phyloP scores from a whole-genome alignment of 2,329 filamentous ascomycete genomes.

The Fusarium sp. region DNA sequence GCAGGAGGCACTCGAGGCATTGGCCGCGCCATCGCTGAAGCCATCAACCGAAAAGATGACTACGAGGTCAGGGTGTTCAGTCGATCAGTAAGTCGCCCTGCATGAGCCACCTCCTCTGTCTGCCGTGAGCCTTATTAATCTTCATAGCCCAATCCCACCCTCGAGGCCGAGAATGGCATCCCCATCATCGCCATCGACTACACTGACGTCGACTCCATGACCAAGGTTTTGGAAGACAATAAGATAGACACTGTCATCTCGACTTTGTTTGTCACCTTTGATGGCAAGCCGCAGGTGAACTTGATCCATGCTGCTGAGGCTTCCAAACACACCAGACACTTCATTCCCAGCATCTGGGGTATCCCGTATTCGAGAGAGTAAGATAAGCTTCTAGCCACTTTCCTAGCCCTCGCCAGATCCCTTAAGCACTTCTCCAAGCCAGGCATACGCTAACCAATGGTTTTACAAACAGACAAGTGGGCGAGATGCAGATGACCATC shows the following conservation, averaged over 20 bases:
- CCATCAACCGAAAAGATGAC: neutral
- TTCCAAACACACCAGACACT: neutral
- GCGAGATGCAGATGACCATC: neutral
- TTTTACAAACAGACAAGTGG: neutral
- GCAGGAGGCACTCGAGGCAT: neutral
- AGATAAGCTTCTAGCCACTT: neutral
- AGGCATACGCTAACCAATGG: neutral
- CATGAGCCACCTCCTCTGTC: neutral
- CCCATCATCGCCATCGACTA: neutral
- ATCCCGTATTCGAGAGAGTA: neutral
- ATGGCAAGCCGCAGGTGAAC: neutral
- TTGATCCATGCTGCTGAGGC: neutral
- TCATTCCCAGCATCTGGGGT: neutral
- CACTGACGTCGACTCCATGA: neutral
- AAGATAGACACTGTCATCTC: neutral
- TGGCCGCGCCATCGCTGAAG: neutral
- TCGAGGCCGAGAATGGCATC: neutral
- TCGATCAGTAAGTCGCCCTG: neutral
- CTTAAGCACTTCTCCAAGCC: neutral
- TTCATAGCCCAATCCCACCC: neutral
- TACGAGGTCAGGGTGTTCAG: neutral
- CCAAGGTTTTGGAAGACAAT: neutral
- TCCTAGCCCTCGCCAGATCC: neutral
- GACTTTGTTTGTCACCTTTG: neutral
- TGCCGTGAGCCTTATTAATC: neutral